These are phyloP conservation scores for Linnemannia exigua DNA, from an alignment of 192 early-diverging fungal genomes.

Conservation along the genomic window DNA sequence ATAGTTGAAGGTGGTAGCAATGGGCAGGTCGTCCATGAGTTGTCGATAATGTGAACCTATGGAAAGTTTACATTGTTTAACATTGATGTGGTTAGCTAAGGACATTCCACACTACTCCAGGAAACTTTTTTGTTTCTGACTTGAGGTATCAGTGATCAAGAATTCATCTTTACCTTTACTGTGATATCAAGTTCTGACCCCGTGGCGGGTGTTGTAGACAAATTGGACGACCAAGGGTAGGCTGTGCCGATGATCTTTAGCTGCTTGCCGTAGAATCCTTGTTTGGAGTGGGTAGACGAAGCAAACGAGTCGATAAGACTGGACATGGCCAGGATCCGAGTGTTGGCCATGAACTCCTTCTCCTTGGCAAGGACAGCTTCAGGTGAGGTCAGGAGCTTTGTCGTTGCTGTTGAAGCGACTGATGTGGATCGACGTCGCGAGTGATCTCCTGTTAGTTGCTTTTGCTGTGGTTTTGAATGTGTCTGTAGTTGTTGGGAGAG, in stretches of 20 bases:
- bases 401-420: constrained; percentile 14
- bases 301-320: constrained; percentile 47
- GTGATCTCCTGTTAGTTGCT: background rate
- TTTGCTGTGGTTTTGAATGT: constrained; percentile 2
- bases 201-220: background rate
- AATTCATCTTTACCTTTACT: constrained; percentile 32
- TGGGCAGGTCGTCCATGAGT: constrained; percentile 53
- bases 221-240: constrained; percentile 8
- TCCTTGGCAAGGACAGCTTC: constrained; percentile 37
- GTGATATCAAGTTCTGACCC: constrained; percentile 45
- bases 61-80: background rate
- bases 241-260: constrained; percentile 43
- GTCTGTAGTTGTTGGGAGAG: background rate
- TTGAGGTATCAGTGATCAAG: background rate
- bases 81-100: background rate
- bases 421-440: constrained; percentile 29
- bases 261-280: constrained; percentile 55
- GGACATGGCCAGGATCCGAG: constrained; percentile 47
- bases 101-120: background rate
- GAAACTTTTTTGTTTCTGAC: background rate
- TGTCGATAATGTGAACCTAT: constrained; percentile 52
- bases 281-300: constrained; percentile 30
- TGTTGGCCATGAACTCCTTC: constrained; percentile 56
- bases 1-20: constrained; percentile 42
- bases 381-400: constrained; percentile 7